Evolutionary conservation across 306 rosid species (phyloP).

Genomic region (Lotus japonicus): DNA sequence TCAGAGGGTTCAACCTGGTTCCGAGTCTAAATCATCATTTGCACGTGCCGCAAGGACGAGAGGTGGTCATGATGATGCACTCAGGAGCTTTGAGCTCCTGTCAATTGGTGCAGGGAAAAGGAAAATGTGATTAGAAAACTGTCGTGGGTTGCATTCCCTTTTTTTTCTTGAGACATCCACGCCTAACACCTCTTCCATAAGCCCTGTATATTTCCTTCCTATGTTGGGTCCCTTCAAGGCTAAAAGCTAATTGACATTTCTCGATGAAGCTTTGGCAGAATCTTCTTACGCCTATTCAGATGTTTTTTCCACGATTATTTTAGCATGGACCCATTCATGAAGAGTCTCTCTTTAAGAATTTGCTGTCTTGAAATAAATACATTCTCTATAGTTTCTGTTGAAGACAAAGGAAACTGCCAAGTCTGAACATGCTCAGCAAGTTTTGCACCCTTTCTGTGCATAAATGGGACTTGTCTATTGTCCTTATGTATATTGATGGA

Average conservation of each 20-base stretch:
- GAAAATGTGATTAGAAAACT: constrained; percentile 36
- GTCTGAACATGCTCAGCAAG: constrained; percentile 12
- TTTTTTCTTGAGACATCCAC: constrained; percentile 17
- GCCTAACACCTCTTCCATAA: constrained; percentile 19
- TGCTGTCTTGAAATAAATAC: constrained; percentile 41
- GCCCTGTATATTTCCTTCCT: constrained; percentile 50
- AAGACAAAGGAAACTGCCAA: constrained; percentile 15
- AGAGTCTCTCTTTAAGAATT: constrained; percentile 28
- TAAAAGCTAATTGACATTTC: constrained; percentile 40
- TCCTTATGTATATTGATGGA: constrained; percentile 5
- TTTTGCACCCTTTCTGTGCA: constrained; percentile 21
- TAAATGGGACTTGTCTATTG: background rate
- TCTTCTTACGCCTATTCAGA: constrained; percentile 16
- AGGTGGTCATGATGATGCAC: constrained; percentile 79
- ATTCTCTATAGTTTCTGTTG: constrained; percentile 15
- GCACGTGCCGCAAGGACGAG: constrained; percentile 50
- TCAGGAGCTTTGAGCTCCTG: constrained; percentile 83
- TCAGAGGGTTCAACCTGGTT: constrained; percentile 78
- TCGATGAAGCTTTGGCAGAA: constrained; percentile 25
- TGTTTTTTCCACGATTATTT: constrained; percentile 35
- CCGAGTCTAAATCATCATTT: constrained; percentile 70
- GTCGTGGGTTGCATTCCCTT: constrained; percentile 25
- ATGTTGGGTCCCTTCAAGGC: constrained; percentile 47
- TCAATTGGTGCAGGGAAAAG: constrained; percentile 82
- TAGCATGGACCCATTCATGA: constrained; percentile 32